Evolutionary conservation across 192 early-diverging fungal genomes (phyloP), one percentile per base, ranked within the genome.

Genomic region (Umbelopsis ramanniana): DNA sequence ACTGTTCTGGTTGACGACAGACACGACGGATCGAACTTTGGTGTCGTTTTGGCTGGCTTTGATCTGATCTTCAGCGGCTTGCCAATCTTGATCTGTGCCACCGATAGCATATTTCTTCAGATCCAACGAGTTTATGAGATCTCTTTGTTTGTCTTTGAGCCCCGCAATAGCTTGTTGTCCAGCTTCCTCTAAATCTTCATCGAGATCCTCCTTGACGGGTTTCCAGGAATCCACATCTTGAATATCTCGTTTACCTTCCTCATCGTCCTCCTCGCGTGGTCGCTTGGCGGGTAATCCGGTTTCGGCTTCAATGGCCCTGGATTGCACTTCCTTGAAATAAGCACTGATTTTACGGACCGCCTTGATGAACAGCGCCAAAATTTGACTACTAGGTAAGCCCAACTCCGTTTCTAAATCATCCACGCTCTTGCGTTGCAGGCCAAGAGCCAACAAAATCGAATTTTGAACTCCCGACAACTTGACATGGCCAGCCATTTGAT

Each of bases 301-400:
- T 17, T 78, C 81, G 21, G 79, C 74, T 52, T 76, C 81, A 21
- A 88, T 83, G 66, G 57, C 89, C 24, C 67, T 40, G 69, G 79
- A 83, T 74, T 91, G 88, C 23, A 93, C 84, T 33, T 72, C 82
- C 68, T 82, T 81, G 74, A 94, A 94, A 76, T 80, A 90, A 57
- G 75, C 84, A 48, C 86, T 89, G 74, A 92, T 87, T 85, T 96
- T 98, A 75, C 93, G 87, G 74, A 97, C 81, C n/a, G 94, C 82
- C 82, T 98, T 99, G 70, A 91, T 95, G 75, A 99, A 98, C 69
- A 98, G 79, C 0, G 97, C 98, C 83, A 99, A 76, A 22, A 97
- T 83, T 79, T 98, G 96, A 37, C 89, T 87, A 6, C 86, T 85
- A 0, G 95, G 91, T 35, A 99, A 75, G 35, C 86, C 87, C 24